These are phyloP conservation scores for Erigeron philadelphicus DNA, from an alignment of 140 eudicot genomes.

Conservation along the genomic window DNA sequence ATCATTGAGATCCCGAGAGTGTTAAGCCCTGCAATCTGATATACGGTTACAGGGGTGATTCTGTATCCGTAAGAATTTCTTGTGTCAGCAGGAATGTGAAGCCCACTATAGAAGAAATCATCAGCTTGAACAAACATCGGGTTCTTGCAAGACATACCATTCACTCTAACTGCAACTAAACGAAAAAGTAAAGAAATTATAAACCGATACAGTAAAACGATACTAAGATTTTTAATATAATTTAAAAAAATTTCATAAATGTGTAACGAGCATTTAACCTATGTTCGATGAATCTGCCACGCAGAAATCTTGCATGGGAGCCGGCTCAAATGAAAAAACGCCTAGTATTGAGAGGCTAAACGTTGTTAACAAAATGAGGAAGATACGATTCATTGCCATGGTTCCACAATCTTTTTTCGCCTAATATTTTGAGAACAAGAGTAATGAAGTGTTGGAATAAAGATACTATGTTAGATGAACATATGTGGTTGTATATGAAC, in stretches of 20 bases:
- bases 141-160: conserved; percentile 43
- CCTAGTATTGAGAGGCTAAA: conserved; percentile 13
- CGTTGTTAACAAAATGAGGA: conserved; percentile 22
- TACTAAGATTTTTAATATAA: not conserved
- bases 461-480: conserved; percentile 18
- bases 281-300: conserved; percentile 35
- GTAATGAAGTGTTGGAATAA: conserved; percentile 2
- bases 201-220: not conserved
- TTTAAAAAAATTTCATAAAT: not conserved
- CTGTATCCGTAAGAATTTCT: conserved; percentile 30
- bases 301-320: conserved; percentile 39
- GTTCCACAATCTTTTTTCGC: not conserved
- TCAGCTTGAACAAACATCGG: conserved; percentile 36
- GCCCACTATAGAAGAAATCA: conserved; percentile 41
- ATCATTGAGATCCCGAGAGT: conserved; percentile 38
- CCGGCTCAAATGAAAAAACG: conserved; percentile 32
- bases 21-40: conserved; percentile 39
- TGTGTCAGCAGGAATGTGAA: conserved; percentile 34
- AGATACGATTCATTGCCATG: conserved; percentile 23
- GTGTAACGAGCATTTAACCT: conserved; percentile 22
- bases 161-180: conserved; percentile 31
- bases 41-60: conserved; percentile 29
- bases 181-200: conserved; percentile 11
- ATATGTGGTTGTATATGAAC: conserved; percentile 9
- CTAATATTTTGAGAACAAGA: not conserved